Conservation (phyloP, 371 early-diverging fungal species). For the Dinochytrium kinnereticum region DNA sequence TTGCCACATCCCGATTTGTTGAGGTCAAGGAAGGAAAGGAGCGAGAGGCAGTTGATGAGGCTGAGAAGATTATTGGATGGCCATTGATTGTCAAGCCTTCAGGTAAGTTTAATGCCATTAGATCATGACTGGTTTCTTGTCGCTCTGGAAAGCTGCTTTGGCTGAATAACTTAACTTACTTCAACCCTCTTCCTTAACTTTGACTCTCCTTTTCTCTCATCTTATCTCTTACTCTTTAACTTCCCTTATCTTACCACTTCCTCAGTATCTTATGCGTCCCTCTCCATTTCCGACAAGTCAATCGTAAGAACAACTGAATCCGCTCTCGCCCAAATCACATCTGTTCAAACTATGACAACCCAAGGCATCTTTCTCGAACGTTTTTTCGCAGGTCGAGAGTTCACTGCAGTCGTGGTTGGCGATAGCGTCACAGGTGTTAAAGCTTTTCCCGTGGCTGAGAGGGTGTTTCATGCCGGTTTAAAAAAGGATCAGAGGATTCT, state of each 20-base stretch:
- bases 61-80: slow-evolving; percentile 37
- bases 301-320: slow-evolving; percentile 40
- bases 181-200: no score
- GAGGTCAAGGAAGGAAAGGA: slow-evolving; percentile 22
- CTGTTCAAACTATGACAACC: slow-evolving; percentile 27
- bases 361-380: slow-evolving; percentile 54
- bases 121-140: no score
- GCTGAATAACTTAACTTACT: no score
- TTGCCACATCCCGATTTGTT: slow-evolving; percentile 40
- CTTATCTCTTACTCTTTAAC: background rate
- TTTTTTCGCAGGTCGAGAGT: slow-evolving; percentile 57
- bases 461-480: slow-evolving; percentile 49
- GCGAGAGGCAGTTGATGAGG: slow-evolving; percentile 19
- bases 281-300: slow-evolving; percentile 48
- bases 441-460: slow-evolving; percentile 55
- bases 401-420: slow-evolving; percentile 53
- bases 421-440: slow-evolving; percentile 43
- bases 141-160: no score
- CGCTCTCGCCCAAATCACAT: slow-evolving; percentile 39
- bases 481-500: slow-evolving; percentile 47
- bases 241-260: slow-evolving; percentile 35
- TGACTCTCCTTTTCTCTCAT: no score
- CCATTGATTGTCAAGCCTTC: slow-evolving; percentile 55
- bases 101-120: no score
- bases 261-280: slow-evolving; percentile 51